Conservation (phyloP, 371 early-diverging fungal species). For the Choanephora cucurbitarum region DNA sequence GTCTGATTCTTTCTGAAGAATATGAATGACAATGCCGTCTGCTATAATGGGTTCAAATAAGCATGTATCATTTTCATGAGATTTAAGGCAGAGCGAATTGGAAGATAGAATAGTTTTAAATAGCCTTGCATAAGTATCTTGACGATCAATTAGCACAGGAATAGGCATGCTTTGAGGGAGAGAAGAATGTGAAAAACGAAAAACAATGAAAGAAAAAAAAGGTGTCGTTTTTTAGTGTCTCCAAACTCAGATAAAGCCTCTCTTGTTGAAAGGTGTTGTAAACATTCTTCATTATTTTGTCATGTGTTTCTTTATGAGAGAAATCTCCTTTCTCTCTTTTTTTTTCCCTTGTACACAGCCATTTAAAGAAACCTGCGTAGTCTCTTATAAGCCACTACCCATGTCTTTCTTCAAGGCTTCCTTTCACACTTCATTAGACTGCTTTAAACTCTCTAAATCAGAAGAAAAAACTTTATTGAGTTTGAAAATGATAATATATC, state of each 20-base stretch:
- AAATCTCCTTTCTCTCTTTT: not conserved
- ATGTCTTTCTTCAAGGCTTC: too few species aligned
- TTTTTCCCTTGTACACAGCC: too few species aligned
- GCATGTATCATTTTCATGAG: not conserved
- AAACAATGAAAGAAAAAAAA: conserved; percentile 9
- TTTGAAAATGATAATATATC: too few species aligned
- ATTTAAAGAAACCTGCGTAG: too few species aligned
- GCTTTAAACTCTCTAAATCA: too few species aligned
- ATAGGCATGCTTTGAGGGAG: conserved; percentile 11
- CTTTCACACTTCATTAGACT: too few species aligned
- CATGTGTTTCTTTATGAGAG: not conserved
- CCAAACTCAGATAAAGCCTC: too few species aligned
- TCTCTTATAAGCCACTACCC: too few species aligned
- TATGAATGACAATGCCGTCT: conserved; percentile 16
- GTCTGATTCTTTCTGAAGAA: conserved; percentile 18
- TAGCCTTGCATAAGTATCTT: conserved; percentile 2
- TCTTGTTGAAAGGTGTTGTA: too few species aligned
- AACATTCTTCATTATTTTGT: not conserved
- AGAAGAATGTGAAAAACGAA: not conserved
- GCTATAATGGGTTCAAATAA: conserved; percentile 11
- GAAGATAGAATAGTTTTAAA: not conserved
- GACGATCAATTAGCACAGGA: conserved; percentile 11
- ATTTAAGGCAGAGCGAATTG: not conserved
- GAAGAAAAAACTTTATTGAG: too few species aligned
- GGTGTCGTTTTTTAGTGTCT: not conserved